phyloP scores from a whole-genome alignment of 345 rosid species.

The Geranium brycei region DNA sequence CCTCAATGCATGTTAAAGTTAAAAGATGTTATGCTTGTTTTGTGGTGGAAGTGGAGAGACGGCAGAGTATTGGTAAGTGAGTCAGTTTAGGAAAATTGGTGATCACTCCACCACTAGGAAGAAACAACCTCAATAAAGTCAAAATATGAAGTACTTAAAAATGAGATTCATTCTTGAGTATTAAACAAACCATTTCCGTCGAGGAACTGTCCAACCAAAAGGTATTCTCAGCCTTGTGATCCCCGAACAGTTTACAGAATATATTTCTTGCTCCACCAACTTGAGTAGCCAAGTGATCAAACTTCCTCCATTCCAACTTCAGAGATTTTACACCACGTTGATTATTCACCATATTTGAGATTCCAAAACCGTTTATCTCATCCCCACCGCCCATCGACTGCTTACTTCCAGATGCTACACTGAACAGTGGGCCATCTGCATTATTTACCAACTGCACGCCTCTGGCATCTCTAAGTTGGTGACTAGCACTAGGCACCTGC shows the following conservation, averaged over 20 bases:
- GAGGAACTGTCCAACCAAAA: constrained; percentile 99
- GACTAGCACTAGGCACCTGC: constrained; percentile 53
- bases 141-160: not conserved
- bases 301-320: constrained; percentile 71
- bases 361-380: constrained; percentile 15
- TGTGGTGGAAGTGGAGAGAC: not conserved
- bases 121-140: not conserved
- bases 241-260: constrained; percentile 52
- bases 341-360: constrained; percentile 22
- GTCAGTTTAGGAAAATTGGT: not conserved
- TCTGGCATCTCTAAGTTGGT: constrained; percentile 30
- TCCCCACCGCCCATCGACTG: constrained; percentile 18
- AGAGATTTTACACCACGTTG: constrained; percentile 24
- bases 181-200: constrained; percentile 54
- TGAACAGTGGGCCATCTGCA: constrained; percentile 16
- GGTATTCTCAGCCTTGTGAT: constrained; percentile 40
- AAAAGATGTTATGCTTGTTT: not conserved
- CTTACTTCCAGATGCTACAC: constrained; percentile 16
- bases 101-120: not conserved
- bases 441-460: constrained; percentile 16
- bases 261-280: constrained; percentile 74
- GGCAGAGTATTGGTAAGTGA: not conserved
- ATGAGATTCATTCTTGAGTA: not conserved
- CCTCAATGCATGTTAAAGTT: not conserved
- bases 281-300: constrained; percentile 37